These are phyloP conservation scores for Nakaseomyces nivariensis DNA, from an alignment of 1,139 yeast genomes.

Conservation along the genomic window DNA sequence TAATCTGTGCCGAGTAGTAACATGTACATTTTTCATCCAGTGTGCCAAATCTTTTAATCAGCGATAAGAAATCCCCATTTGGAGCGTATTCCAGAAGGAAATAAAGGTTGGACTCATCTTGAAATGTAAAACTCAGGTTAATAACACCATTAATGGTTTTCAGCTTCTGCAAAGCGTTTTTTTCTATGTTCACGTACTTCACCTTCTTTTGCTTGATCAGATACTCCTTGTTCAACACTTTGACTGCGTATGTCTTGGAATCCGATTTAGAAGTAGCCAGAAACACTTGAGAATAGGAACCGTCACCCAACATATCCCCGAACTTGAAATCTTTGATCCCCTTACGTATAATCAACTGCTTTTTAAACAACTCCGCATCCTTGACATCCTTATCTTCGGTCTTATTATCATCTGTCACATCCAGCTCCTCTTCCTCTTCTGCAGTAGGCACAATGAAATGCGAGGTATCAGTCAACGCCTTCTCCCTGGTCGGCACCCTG, in stretches of 20 bases:
- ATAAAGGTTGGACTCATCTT: slow-evolving; percentile 57
- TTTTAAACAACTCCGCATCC: slow-evolving; percentile 22
- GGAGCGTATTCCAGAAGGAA: slow-evolving; percentile 73
- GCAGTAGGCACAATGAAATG: slow-evolving; percentile 11
- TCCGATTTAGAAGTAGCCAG: slow-evolving; percentile 47
- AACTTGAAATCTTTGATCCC: slow-evolving; percentile 58
- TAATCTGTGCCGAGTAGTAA: slow-evolving; percentile 57
- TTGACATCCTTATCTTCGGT: slow-evolving; percentile 11
- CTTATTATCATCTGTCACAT: slow-evolving; percentile 10
- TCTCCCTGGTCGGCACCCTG: slow-evolving; percentile 7
- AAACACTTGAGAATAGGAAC: slow-evolving; percentile 65
- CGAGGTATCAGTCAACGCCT: slow-evolving; percentile 17
- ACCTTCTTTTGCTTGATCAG: slow-evolving; percentile 68
- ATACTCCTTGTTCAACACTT: slow-evolving; percentile 60
- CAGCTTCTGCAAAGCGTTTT: slow-evolving; percentile 57
- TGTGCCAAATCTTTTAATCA: slow-evolving; percentile 46
- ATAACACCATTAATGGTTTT: slow-evolving; percentile 61
- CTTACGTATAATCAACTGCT: slow-evolving; percentile 36
- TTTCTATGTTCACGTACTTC: slow-evolving; percentile 67
- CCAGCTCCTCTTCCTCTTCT: slow-evolving; percentile 8
- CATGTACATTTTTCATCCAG: slow-evolving; percentile 42
- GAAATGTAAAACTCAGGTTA: slow-evolving; percentile 64
- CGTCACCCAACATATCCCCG: slow-evolving; percentile 64
- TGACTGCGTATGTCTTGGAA: slow-evolving; percentile 53
- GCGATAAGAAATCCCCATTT: slow-evolving; percentile 58